phyloP scores from a whole-genome alignment of 2,329 filamentous ascomycete genomes.

The Ceratocystis ficicola region DNA sequence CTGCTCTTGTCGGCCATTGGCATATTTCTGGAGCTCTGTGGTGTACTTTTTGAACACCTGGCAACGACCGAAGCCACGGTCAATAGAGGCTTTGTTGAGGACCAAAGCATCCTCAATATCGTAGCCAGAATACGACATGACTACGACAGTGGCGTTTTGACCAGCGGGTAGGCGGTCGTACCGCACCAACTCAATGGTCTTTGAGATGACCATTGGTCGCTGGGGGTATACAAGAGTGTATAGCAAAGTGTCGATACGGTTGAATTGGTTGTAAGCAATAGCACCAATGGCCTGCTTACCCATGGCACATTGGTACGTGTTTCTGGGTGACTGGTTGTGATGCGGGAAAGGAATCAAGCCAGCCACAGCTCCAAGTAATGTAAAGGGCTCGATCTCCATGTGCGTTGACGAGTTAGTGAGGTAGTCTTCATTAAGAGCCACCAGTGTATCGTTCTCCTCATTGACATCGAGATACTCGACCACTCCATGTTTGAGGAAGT shows the following conservation, averaged over 20 bases:
- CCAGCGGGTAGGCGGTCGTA: slow-evolving; percentile 96
- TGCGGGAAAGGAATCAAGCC: slow-evolving; percentile 96
- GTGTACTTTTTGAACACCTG: slow-evolving; percentile 96
- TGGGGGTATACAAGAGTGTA: slow-evolving; percentile 98
- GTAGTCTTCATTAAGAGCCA: slow-evolving; percentile 77
- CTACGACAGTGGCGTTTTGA: slow-evolving; percentile 92
- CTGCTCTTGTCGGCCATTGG: slow-evolving; percentile 62
- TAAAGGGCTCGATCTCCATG: slow-evolving; percentile 96
- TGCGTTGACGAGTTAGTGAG: slow-evolving; percentile 79
- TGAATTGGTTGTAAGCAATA: slow-evolving; percentile 95
- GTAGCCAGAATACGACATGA: slow-evolving; percentile 99
- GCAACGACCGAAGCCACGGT: slow-evolving; percentile 89
- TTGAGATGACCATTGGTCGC: slow-evolving; percentile 91
- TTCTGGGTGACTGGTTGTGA: slow-evolving; percentile 96
- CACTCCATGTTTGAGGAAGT: slow-evolving; percentile 78
- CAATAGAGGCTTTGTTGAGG: slow-evolving; percentile 88
- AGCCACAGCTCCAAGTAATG: slow-evolving; percentile 85
- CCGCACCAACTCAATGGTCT: slow-evolving; percentile 90
- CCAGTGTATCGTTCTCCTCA: slow-evolving; percentile 92
- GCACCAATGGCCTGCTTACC: slow-evolving; percentile 91
- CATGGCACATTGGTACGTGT: slow-evolving; percentile 92
- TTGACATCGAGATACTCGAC: slow-evolving; percentile 97
- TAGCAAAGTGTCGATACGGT: slow-evolving; percentile 87
- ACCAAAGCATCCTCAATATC: slow-evolving; percentile 98
- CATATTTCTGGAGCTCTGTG: slow-evolving; percentile 75